Evolutionary conservation across 345 rosid genomes (phyloP), one percentile per base, ranked within the genome.

Genomic region (Gossypium bickii): DNA sequence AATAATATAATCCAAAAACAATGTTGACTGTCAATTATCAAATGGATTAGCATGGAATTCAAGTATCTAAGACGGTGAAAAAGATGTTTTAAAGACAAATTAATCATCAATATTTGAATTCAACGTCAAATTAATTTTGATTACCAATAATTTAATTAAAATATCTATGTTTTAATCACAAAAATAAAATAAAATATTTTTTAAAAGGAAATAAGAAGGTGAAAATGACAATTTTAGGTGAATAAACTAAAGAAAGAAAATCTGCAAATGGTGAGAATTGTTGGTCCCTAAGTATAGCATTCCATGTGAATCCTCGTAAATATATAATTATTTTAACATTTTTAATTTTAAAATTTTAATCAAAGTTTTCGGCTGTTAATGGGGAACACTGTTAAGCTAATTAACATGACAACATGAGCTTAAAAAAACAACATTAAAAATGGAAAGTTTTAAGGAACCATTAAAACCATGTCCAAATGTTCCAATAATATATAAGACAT

Each of bases 291-390:
- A 67, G 34, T 9, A 59, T 29, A 41, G 59, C 77, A 27, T 18
- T 58, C 52, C 77, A 80, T 60, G 82, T 75, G 71, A 71, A 51
- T n/a, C 13, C 61, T 63, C 29, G 25, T 15, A n/a, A 60, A 2
- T 17, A 69, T 71, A 68, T 34, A 68, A 51, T 51, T 51, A 51
- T 27, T 27, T 69, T 12, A 25, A 25, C 1, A 45, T n/a, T 24
- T 47, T 24, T 12, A 7, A 15, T 20, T 2, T 22, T 11, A 8
- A 7, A 15, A 25, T 7, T 58, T 57, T 15, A 49, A 25, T 69
- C 59, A 69, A 49, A 69, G 72, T 25, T 51, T 69, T 69, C 56
- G 72, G 18, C 59, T 49, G 72, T 69, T 51, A 27, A 69, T 10
- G 45, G 45, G 45, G 16, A 17, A 18, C 73, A 69, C 18, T 20